Conservation (phyloP, 495 filamentous ascomycete species). For the Tuber aestivum region DNA sequence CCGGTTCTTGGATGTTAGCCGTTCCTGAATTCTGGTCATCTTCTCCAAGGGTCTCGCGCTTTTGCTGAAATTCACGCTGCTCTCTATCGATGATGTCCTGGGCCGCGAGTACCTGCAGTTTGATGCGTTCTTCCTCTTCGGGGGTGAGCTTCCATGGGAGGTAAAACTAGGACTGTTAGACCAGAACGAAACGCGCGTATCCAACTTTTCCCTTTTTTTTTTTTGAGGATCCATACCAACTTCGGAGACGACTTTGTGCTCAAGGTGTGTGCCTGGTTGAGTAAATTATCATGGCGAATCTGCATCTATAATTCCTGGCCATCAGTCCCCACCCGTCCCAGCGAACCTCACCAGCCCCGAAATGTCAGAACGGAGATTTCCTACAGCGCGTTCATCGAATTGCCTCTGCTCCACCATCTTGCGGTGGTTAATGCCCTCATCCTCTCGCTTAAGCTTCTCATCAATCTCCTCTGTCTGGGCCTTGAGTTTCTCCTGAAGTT, state of each 20-base stretch:
- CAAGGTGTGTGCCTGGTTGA: conserved; percentile 67
- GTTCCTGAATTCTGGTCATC: conserved; percentile 37
- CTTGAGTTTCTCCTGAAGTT: conserved; percentile 76
- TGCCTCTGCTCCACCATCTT: conserved; percentile 65
- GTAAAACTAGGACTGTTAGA: conserved; percentile 62
- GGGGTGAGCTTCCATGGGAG: conserved; percentile 72
- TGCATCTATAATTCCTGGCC: conserved; percentile 59
- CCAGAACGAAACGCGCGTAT: conserved; percentile 8
- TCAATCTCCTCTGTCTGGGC: conserved; percentile 65
- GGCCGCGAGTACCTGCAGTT: conserved; percentile 55
- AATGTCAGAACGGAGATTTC: conserved; percentile 40
- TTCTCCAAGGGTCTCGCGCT: conserved; percentile 26
- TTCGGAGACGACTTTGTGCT: conserved; percentile 67
- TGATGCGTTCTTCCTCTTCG: conserved; percentile 58
- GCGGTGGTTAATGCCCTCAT: conserved; percentile 55
- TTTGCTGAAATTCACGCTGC: conserved; percentile 47
- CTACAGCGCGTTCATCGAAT: conserved; percentile 73
- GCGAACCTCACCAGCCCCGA: not conserved
- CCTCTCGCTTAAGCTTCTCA: conserved; percentile 59
- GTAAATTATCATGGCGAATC: conserved; percentile 64
- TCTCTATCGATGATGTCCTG: conserved; percentile 52
- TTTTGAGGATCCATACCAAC: conserved; percentile 56
- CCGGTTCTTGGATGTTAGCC: conserved; percentile 49
- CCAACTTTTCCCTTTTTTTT: conserved; percentile 5
- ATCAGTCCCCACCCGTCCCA: conserved; percentile 25